Percentiles rank a stretch among this genome's conserved stretches.
Conservation (phyloP, 176 grass and related monocot species). For the Musa itinerans region DNA sequence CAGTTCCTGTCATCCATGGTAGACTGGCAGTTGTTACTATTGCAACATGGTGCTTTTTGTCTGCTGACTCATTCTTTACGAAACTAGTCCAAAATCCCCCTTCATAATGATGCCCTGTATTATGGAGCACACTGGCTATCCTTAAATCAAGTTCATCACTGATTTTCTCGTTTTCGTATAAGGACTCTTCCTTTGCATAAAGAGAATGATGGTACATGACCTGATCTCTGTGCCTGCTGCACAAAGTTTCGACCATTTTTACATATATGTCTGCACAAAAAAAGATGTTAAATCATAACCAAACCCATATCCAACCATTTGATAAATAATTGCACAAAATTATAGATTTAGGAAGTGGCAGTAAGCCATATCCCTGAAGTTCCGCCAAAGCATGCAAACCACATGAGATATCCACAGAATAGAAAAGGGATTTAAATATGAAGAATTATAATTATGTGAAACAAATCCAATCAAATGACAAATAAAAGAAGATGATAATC, state of each 20-base stretch:
- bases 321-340: background rate
- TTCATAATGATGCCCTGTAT: constrained; percentile 68
- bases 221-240: constrained; percentile 55
- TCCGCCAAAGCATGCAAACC: background rate
- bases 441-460: too few species aligned
- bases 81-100: constrained; percentile 54
- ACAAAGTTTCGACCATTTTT: constrained; percentile 62
- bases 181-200: constrained; percentile 32
- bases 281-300: background rate
- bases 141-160: constrained; percentile 66
- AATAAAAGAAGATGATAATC: too few species aligned
- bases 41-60: constrained; percentile 56
- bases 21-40: constrained; percentile 96
- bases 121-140: constrained; percentile 82
- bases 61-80: constrained; percentile 27
- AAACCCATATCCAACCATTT: background rate
- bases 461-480: too few species aligned
- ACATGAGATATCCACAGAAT: too few species aligned
- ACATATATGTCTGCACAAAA: constrained; percentile 57
- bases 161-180: constrained; percentile 33
- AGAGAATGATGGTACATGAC: constrained; percentile 21
- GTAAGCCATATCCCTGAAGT: background rate
- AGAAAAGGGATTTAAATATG: too few species aligned
- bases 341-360: background rate
- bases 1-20: constrained; percentile 98